Evolutionary conservation across 257 asterid genomes (phyloP).

Genomic region (Datura wrightii): DNA sequence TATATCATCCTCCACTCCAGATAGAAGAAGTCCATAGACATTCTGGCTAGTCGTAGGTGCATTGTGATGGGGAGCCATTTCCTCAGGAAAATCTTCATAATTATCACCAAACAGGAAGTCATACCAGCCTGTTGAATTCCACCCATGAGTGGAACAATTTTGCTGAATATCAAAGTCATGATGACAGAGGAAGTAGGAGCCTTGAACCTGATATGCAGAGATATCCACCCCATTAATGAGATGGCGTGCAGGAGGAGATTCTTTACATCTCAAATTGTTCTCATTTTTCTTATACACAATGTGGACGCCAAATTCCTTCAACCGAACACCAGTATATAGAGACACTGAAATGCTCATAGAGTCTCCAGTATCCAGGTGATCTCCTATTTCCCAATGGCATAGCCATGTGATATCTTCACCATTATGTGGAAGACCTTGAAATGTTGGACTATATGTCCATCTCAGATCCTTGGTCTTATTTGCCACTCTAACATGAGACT

Average conservation of each 20-base stretch:
- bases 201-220: neutral
- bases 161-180: neutral
- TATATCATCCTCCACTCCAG: neutral
- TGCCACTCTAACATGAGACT: neutral
- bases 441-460: conserved; percentile 32
- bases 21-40: neutral
- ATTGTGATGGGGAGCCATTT: neutral
- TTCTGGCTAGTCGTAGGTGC: neutral
- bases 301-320: conserved; percentile 19
- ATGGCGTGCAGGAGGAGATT: neutral
- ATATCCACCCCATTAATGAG: neutral
- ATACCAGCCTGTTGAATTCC: neutral
- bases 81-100: neutral
- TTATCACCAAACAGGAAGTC: neutral
- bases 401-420: neutral
- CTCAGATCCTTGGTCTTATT: conserved; percentile 29
- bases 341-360: conserved; percentile 20
- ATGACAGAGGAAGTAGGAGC: neutral
- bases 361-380: conserved; percentile 18
- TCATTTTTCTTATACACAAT: neutral
- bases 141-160: neutral
- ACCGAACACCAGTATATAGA: neutral
- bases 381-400: conserved; percentile 29
- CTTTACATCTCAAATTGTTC: neutral
- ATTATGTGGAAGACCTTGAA: conserved; percentile 17